Percentiles rank a stretch among this genome's conserved stretches.
Conservation (phyloP, 1,284 basidiomycete species). For the Volvariella surrecta region DNA sequence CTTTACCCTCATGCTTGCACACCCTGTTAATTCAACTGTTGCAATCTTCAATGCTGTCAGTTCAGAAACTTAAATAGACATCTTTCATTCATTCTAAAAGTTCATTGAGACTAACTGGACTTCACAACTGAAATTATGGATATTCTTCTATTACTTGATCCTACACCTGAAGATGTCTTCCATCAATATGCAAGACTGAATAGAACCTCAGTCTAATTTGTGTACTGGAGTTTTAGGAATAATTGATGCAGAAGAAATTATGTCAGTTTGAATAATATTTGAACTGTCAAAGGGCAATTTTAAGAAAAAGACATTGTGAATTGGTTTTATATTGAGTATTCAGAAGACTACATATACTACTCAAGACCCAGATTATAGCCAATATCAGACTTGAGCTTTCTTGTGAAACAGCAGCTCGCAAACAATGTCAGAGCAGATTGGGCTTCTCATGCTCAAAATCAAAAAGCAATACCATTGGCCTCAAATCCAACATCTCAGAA, state of each 20-base stretch:
- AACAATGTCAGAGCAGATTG: too few species aligned
- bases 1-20: constrained; percentile 90
- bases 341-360: constrained; percentile 94
- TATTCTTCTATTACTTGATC: constrained; percentile 88
- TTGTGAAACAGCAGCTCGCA: too few species aligned
- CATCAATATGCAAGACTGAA: constrained; percentile 82
- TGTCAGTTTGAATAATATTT: constrained; percentile 82
- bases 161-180: constrained; percentile 76
- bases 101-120: constrained; percentile 92
- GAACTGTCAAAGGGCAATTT: constrained; percentile 82
- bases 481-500: too few species aligned
- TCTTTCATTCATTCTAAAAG: constrained; percentile 56
- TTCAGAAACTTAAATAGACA: constrained; percentile 95
- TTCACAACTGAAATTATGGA: constrained; percentile 94
- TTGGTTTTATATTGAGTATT: constrained; percentile 98
- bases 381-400: too few species aligned
- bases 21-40: constrained; percentile 78
- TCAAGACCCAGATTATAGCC: too few species aligned
- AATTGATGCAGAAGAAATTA: constrained; percentile 99
- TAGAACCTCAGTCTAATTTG: constrained; percentile 81
- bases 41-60: constrained; percentile 87
- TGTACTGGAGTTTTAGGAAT: constrained; percentile 88
- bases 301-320: constrained; percentile 94
- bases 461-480: too few species aligned
- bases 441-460: too few species aligned